phyloP scores from a whole-genome alignment of 495 filamentous ascomycete genomes.

The Tricharina praecox region DNA sequence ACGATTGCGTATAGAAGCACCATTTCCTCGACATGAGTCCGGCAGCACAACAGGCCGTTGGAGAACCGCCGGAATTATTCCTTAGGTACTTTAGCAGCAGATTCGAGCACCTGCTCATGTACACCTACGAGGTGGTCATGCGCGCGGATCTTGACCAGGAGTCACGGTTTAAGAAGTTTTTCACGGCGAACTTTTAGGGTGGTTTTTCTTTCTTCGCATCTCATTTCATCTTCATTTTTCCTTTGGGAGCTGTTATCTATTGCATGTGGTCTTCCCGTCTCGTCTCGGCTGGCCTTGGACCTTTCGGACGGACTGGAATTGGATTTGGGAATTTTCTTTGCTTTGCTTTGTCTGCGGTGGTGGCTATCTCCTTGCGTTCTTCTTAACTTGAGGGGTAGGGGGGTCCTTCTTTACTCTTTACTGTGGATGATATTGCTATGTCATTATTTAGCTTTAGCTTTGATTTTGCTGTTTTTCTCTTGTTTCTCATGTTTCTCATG shows the following conservation, averaged over 20 bases:
- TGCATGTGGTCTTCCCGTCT: no score
- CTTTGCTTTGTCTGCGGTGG: not conserved
- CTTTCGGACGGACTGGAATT: no score
- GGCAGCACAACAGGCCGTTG: constrained; percentile 60
- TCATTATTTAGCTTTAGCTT: no score
- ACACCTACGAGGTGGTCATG: constrained; percentile 17
- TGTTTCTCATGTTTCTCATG: constrained; percentile 3
- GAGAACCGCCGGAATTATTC: constrained; percentile 67
- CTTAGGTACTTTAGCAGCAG: constrained; percentile 64
- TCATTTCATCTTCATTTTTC: not conserved
- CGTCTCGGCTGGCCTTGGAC: no score
- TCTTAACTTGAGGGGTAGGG: no score
- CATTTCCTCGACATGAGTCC: constrained; percentile 87
- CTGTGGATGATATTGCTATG: no score
- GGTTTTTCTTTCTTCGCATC: constrained; percentile 9
- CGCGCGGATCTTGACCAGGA: constrained; percentile 22
- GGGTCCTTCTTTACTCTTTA: no score
- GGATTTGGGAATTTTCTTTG: not conserved
- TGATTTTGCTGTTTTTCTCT: constrained; percentile 6
- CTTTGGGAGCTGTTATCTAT: constrained; percentile 3
- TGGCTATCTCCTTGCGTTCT: no score
- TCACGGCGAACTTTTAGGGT: not conserved
- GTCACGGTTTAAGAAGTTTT: constrained; percentile 13
- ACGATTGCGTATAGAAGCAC: constrained; percentile 34
- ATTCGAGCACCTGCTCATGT: constrained; percentile 69